Percentiles rank a stretch among this genome's conserved stretches.
phyloP scores from a whole-genome alignment of 1,139 yeast genomes.

The Pichia sp. region DNA sequence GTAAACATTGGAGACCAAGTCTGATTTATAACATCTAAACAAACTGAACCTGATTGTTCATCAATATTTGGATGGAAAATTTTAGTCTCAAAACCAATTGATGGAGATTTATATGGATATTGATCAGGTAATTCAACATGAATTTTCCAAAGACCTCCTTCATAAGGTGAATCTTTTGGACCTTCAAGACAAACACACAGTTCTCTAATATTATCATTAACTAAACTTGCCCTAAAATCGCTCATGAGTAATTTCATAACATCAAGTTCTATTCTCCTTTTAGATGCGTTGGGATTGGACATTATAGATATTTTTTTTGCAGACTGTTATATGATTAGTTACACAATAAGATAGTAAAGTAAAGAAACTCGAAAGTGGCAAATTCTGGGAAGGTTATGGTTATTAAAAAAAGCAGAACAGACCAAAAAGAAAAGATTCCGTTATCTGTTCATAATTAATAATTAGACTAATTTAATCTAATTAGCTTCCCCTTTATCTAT shows the following conservation, averaged over 20 bases:
- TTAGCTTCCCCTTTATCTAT: no score
- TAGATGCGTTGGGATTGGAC: conserved; percentile 2
- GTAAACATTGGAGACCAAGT: conserved; percentile 99
- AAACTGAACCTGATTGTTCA: conserved; percentile 85
- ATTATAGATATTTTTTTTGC: neutral
- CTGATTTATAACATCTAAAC: conserved; percentile 93
- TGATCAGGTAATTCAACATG: conserved; percentile 94
- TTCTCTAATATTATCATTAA: conserved; percentile 87
- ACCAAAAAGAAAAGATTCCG: no score
- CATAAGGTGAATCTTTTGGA: conserved; percentile 84
- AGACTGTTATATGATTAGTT: conserved; percentile 3
- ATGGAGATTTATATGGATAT: conserved; percentile 93
- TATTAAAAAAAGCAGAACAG: no score
- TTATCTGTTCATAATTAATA: no score
- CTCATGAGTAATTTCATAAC: conserved; percentile 96
- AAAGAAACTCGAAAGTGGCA: no score
- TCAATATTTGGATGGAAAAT: conserved; percentile 94
- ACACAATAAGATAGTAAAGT: no score
- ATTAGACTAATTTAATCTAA: no score
- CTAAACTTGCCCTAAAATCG: conserved; percentile 80
- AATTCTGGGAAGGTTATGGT: no score
- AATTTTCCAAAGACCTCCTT: conserved; percentile 85
- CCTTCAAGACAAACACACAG: conserved; percentile 83
- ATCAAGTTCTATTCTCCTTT: conserved; percentile 78
- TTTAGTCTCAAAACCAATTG: conserved; percentile 87